A percentile compares a stretch with the other conserved stretches of the same genome.
phyloP scores from a whole-genome alignment of 768 basidiomycete genomes.

The Tremella fuciformis region DNA sequence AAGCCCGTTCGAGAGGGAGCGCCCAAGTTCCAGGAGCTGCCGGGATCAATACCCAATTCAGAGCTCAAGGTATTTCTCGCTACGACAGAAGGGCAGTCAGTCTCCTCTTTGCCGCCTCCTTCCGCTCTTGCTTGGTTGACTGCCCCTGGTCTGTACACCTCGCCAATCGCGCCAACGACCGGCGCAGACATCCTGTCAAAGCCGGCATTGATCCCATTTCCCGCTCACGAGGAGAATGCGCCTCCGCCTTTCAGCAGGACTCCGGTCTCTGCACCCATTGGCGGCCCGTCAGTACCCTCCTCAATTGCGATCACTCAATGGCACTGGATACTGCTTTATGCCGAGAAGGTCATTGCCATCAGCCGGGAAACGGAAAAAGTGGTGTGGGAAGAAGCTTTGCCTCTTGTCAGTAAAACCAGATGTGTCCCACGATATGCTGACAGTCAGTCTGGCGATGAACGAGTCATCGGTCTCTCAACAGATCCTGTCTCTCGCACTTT shows the following conservation, averaged over 20 bases:
- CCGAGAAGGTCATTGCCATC: slow-evolving; percentile 71
- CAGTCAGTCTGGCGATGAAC: slow-evolving; percentile 69
- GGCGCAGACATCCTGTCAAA: slow-evolving; percentile 58
- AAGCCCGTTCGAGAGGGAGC: slow-evolving; percentile 68
- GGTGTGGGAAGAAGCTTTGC: slow-evolving; percentile 77
- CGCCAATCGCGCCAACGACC: slow-evolving; percentile 72
- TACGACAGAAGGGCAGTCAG: slow-evolving; percentile 58
- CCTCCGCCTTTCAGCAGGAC: slow-evolving; percentile 28
- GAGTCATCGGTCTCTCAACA: slow-evolving; percentile 68
- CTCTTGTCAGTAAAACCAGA: slow-evolving; percentile 61
- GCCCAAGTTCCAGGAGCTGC: slow-evolving; percentile 87
- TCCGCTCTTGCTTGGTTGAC: slow-evolving; percentile 87
- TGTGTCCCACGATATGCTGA: background rate
- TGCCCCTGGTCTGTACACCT: slow-evolving; percentile 81
- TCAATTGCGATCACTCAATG: slow-evolving; percentile 85
- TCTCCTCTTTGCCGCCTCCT: slow-evolving; percentile 59
- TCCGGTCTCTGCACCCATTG: slow-evolving; percentile 10
- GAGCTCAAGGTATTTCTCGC: slow-evolving; percentile 77
- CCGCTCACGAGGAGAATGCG: slow-evolving; percentile 36
- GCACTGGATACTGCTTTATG: slow-evolving; percentile 83
- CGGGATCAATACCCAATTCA: slow-evolving; percentile 70
- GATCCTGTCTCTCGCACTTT: slow-evolving; percentile 87
- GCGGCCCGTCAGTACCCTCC: slow-evolving; percentile 58
- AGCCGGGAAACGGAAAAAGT: slow-evolving; percentile 75
- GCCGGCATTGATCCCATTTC: slow-evolving; percentile 45